phyloP scores from a whole-genome alignment of 306 rosid genomes.

The Trifolium fragiferum region DNA sequence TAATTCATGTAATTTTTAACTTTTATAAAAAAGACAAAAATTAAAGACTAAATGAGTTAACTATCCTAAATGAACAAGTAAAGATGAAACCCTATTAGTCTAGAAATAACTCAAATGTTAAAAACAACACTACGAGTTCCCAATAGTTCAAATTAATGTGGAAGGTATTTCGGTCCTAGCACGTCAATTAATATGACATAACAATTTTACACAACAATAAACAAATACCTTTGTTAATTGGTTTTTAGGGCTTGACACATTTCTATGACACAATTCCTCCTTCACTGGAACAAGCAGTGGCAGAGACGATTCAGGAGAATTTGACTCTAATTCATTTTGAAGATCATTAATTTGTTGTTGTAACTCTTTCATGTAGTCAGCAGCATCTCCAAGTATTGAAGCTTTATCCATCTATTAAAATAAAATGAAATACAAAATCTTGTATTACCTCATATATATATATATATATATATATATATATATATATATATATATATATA shows the following conservation, averaged over 20 bases:
- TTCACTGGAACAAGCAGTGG: slow-evolving; percentile 69
- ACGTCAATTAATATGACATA: not conserved
- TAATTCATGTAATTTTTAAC: too few relatives aligned
- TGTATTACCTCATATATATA: too few relatives aligned
- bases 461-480: too few relatives aligned
- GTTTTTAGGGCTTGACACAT: slow-evolving; percentile 68
- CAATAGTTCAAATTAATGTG: too few relatives aligned
- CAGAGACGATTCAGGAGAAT: slow-evolving; percentile 63
- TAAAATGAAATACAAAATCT: slow-evolving; percentile 20
- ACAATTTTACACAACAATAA: not conserved
- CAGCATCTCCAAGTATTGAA: slow-evolving; percentile 97
- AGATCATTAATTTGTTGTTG: slow-evolving; percentile 80
- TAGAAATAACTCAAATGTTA: too few relatives aligned
- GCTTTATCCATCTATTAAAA: slow-evolving; percentile 86
- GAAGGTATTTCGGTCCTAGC: too few relatives aligned
- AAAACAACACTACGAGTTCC: too few relatives aligned
- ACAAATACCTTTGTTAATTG: slow-evolving; percentile 76
- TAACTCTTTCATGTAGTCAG: slow-evolving; percentile 90
- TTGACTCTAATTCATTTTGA: slow-evolving; percentile 75
- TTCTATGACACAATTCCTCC: slow-evolving; percentile 77
- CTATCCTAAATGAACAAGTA: too few relatives aligned
- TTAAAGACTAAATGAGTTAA: too few relatives aligned
- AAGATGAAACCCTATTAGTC: too few relatives aligned
- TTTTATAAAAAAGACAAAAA: too few relatives aligned
- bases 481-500: too few relatives aligned